Conservation (phyloP, 306 rosid genomes). For the Trifolium repens region DNA sequence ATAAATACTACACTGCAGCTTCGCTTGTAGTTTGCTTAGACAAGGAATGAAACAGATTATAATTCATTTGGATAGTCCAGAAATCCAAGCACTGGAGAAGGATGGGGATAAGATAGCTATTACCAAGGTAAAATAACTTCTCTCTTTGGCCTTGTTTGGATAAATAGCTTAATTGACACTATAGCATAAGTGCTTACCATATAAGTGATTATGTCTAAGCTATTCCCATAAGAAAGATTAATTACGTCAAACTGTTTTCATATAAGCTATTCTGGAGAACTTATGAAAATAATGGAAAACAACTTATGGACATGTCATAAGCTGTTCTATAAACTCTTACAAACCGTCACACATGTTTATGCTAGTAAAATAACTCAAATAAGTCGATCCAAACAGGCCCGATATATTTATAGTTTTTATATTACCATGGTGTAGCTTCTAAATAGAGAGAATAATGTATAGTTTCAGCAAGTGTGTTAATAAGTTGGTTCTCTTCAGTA, state of each 20-base stretch:
- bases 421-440: background rate
- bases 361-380: background rate
- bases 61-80: slow-evolving; percentile 70
- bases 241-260: background rate
- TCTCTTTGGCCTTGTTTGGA: background rate
- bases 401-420: background rate
- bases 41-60: slow-evolving; percentile 96
- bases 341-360: background rate
- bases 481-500: background rate
- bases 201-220: background rate
- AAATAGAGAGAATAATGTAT: background rate
- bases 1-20: slow-evolving; percentile 57
- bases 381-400: background rate
- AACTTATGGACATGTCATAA: background rate
- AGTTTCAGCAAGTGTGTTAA: background rate
- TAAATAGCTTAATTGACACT: background rate
- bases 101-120: slow-evolving; percentile 71
- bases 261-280: background rate
- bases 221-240: background rate
- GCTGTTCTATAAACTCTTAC: background rate
- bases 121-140: slow-evolving; percentile 56
- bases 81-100: slow-evolving; percentile 80
- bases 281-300: background rate
- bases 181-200: background rate
- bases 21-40: slow-evolving; percentile 94